Conservation (phyloP, 169 alveolate genomes). For the Eimeria acervulina region DNA sequence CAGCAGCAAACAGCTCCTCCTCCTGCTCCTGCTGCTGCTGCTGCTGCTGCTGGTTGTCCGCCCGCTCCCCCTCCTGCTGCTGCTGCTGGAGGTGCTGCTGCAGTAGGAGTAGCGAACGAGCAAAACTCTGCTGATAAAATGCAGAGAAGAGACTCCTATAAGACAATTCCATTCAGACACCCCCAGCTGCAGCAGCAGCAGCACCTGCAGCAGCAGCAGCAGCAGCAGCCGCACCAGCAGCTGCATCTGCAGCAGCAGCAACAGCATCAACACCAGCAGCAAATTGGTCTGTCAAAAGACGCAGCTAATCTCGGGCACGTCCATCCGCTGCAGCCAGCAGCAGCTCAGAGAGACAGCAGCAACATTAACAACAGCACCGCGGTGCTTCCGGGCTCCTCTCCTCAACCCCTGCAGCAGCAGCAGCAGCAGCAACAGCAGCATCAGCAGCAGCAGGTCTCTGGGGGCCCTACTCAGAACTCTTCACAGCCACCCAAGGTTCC, state of each 20-base stretch:
- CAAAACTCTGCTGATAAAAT: neutral
- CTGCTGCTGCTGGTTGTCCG: neutral
- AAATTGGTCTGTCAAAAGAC: too few species aligned
- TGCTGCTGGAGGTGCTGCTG: conserved; percentile 1
- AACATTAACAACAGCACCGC: too few species aligned
- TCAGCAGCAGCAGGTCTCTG: conserved; percentile 13
- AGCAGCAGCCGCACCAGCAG: conserved; percentile 35
- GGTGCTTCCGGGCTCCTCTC: too few species aligned
- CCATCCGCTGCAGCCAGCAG: neutral
- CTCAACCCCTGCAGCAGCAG: neutral
- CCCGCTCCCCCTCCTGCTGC: neutral
- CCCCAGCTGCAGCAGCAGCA: neutral
- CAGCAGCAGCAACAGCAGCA: conserved; percentile 18
- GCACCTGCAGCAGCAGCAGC: conserved; percentile 28
- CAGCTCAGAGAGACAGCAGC: too few species aligned
- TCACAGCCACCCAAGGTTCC: neutral
- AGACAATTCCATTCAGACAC: neutral
- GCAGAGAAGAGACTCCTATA: too few species aligned
- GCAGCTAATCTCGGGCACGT: too few species aligned
- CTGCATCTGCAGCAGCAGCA: neutral
- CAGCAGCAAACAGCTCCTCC: conserved; percentile 37
- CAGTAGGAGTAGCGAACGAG: neutral
- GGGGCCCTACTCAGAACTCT: neutral
- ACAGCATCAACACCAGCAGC: neutral
- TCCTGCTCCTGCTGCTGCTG: conserved; percentile 1